Base-by-base conservation (phyloP, 768 basidiomycete genomes). In the Tricholoma sp. region DNA sequence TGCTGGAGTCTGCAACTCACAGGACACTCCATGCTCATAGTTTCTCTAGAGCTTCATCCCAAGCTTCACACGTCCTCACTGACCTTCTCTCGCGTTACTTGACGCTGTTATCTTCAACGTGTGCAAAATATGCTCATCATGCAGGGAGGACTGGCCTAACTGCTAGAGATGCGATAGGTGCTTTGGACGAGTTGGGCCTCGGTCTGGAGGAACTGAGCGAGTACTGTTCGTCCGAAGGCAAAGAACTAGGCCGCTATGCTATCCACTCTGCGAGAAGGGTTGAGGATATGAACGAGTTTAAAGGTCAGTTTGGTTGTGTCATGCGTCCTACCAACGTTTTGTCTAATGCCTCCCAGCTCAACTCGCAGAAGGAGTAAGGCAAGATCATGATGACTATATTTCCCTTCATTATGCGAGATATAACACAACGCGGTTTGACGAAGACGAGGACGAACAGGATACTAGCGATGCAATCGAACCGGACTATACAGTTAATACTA, bases 81-180 rank as follows among this genome's bases (percentile, higher is more conserved):
- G 89, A 88, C 71, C 76, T 92, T 60, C 80, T 93, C 61, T 78
- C 86, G 35, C 84, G 88, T 55, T 93, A 92, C 69, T 74, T 92
- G 56, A 62, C 79, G 9, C 75, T 91, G 22, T 75, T 91, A 18
- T 74, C 87, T 0, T 74, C 81, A 0, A 83, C 88, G 6, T 86
- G 84, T 64, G 85, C 85, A 19, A 83, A 82, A 65, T 89, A 88
- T 64, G 85, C 90, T 0, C 80, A 87, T 57, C 88, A 89, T 64
- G 80, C 89, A 1, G 90, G 88, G n/a, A 72, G 91, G 50, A 76
- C 78, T 2, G 72, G 71, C 21, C 67, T 90, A 18, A 80, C 80
- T 14, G 71, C 79, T 0, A 73, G 76, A 54, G 91, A 94, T 69
- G 83, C 83, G 5, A 63, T 85, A 2, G 74, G 75, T 11, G 89